Evolutionary conservation across 495 filamentous ascomycete species (phyloP), one percentile per base, ranked within the genome.

Genomic region (Lophium mytilinum): DNA sequence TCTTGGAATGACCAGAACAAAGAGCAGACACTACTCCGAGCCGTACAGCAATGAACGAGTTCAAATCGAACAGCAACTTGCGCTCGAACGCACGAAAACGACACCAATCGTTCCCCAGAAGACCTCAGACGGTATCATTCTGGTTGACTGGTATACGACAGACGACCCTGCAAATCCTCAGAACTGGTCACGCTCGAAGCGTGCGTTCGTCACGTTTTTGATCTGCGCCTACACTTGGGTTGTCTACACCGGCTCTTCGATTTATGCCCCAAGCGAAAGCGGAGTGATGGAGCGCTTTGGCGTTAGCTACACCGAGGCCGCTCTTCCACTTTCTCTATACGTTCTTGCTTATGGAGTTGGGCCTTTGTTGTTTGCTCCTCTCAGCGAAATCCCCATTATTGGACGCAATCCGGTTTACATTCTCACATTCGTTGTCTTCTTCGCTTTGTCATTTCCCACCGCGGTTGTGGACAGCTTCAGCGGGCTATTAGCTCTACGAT

Each of bases 331-430:
- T 10, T 68, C 77, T 0, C 63, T 80, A 1, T 80, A 79, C 53
- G 75, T 81, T 4, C 64, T 80, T 5, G 78, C 71, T 9, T 80
- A 78, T 61, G 75, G 67, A n/a, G 51, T 69, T 9, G 75, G 76
- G 0, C 74, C 75, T 1, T 46, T 79, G 53, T n/a, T 77, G 9
- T 76, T 68, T 54, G 66, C 66, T 0, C 75, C 76, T 0, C 50
- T 79, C 8, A 66, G 56, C 43, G 76, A 79, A 50, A 71, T 78
- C 33, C 73, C 75, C 3, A 40, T 48, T 18, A 65, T 76, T 18
- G 75, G 75, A 37, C 69, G 75, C 17, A 77, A 72, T 43, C 67
- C 67, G 1, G 64, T 69, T 0, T 78, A 78, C 60, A 65, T 74
- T n/a, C 35, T 69, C 33, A 68, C 72, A 1, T 68, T 73, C 24